These are phyloP conservation scores for Calocera cornea DNA, from an alignment of 768 basidiomycete genomes.

Conservation along the genomic window DNA sequence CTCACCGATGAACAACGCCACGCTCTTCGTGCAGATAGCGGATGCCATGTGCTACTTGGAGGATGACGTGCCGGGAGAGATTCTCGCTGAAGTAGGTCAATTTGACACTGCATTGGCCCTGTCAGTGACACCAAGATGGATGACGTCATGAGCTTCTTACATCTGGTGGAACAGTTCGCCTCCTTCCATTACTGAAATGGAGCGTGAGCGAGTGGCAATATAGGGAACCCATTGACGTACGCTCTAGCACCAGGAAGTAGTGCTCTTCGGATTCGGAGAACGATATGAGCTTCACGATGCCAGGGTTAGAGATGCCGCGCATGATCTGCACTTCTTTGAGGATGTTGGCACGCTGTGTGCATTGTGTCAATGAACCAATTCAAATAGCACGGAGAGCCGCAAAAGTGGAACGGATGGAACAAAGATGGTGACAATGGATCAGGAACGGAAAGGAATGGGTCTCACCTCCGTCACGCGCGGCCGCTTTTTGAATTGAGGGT, in stretches of 20 bases:
- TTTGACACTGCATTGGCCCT: slow-evolving; percentile 47
- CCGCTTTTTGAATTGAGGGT: slow-evolving; percentile 88
- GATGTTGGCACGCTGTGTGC: slow-evolving; percentile 87
- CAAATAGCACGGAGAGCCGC: neutral
- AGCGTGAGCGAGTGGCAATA: neutral
- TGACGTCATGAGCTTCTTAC: slow-evolving; percentile 9
- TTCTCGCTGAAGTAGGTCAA: slow-evolving; percentile 97
- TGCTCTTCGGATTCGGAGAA: slow-evolving; percentile 88
- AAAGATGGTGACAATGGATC: neutral
- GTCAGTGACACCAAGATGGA: neutral
- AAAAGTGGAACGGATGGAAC: slow-evolving; percentile 12
- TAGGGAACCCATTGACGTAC: slow-evolving; percentile 33
- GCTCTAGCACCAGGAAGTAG: slow-evolving; percentile 88
- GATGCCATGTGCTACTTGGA: slow-evolving; percentile 90
- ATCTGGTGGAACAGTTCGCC: slow-evolving; percentile 98
- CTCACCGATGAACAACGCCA: slow-evolving; percentile 84
- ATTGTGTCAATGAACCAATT: neutral
- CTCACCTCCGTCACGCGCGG: slow-evolving; percentile 96
- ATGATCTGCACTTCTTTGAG: slow-evolving; percentile 99
- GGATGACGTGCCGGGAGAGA: slow-evolving; percentile 90
- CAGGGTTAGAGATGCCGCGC: slow-evolving; percentile 85
- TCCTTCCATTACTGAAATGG: slow-evolving; percentile 72
- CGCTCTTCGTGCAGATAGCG: slow-evolving; percentile 93
- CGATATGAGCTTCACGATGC: slow-evolving; percentile 78
- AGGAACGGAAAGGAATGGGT: slow-evolving; percentile 11